A percentile compares a stretch with the other conserved stretches of the same genome.
phyloP scores from a whole-genome alignment of 1,284 basidiomycete genomes.

The Malassezia caprae region DNA sequence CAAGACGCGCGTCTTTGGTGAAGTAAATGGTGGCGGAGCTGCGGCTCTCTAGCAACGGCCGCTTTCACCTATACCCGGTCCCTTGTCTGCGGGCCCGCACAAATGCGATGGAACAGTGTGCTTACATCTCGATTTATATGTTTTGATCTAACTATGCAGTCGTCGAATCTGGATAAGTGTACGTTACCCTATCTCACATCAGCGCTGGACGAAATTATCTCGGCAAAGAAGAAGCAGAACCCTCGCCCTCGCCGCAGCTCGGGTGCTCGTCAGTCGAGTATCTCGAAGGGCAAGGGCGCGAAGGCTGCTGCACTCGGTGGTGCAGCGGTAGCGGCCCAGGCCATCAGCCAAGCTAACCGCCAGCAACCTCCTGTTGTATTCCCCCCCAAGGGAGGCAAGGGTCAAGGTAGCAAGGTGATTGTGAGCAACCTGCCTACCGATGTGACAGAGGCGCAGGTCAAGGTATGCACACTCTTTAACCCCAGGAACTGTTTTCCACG shows the following conservation, averaged over 20 bases:
- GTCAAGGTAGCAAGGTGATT: slow-evolving; percentile 67
- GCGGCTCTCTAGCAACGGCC: not conserved
- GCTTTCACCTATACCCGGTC: not conserved
- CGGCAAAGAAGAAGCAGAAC: slow-evolving; percentile 33
- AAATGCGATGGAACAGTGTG: slow-evolving; percentile 3
- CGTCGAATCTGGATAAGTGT: slow-evolving; percentile 41
- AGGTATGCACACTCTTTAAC: slow-evolving; percentile 51
- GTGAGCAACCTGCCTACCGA: slow-evolving; percentile 90
- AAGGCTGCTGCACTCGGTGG: slow-evolving; percentile 39
- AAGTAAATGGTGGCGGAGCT: not conserved
- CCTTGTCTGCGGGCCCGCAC: not conserved
- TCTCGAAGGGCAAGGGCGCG: slow-evolving; percentile 25
- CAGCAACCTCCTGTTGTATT: slow-evolving; percentile 44
- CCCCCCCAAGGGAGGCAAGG: slow-evolving; percentile 30
- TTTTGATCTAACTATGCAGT: slow-evolving; percentile 17
- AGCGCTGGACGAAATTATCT: slow-evolving; percentile 46
- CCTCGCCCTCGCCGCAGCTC: slow-evolving; percentile 21
- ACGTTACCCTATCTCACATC: slow-evolving; percentile 13
- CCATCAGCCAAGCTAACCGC: slow-evolving; percentile 39
- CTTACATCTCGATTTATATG: slow-evolving; percentile 6
- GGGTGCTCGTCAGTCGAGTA: slow-evolving; percentile 19
- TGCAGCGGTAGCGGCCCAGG: slow-evolving; percentile 25
- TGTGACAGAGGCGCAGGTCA: slow-evolving; percentile 85
- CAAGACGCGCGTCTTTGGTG: not conserved
- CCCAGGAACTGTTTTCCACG: slow-evolving; percentile 72